phyloP scores from a whole-genome alignment of 345 rosid species.

The Rhizophora apiculata region DNA sequence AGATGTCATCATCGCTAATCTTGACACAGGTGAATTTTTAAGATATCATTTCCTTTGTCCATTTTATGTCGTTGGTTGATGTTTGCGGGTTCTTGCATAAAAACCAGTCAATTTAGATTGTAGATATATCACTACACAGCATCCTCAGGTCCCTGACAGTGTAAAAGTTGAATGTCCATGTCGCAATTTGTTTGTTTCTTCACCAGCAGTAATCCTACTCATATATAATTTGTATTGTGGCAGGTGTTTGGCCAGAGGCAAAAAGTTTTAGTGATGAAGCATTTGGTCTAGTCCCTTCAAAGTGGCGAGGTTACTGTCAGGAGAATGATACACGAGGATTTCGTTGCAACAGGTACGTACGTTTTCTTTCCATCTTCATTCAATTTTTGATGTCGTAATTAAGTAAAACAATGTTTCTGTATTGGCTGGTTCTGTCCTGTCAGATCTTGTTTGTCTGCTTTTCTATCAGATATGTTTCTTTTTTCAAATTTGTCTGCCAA shows the following conservation, averaged over 20 bases:
- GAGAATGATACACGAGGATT: constrained; percentile 14
- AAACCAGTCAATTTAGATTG: neutral
- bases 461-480: no score
- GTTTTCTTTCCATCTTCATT: neutral
- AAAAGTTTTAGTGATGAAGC: constrained; percentile 60
- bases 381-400: neutral
- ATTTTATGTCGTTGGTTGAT: constrained; percentile 8
- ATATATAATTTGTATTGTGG: neutral
- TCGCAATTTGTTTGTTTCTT: neutral
- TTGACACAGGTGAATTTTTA: constrained; percentile 46
- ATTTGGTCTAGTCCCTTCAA: constrained; percentile 46
- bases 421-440: neutral
- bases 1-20: constrained; percentile 53
- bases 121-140: neutral
- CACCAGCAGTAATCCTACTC: neutral
- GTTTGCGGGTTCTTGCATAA: neutral
- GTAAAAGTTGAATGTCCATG: constrained; percentile 1
- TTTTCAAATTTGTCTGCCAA: no score
- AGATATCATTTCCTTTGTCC: neutral
- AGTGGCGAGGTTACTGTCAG: constrained; percentile 55
- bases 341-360: constrained; percentile 49
- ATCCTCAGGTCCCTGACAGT: neutral
- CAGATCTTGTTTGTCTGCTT: neutral
- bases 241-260: constrained; percentile 69
- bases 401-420: no score